These are phyloP conservation scores for Strobilomyces dryophilus DNA, from an alignment of 768 basidiomycete species.

Conservation along the genomic window DNA sequence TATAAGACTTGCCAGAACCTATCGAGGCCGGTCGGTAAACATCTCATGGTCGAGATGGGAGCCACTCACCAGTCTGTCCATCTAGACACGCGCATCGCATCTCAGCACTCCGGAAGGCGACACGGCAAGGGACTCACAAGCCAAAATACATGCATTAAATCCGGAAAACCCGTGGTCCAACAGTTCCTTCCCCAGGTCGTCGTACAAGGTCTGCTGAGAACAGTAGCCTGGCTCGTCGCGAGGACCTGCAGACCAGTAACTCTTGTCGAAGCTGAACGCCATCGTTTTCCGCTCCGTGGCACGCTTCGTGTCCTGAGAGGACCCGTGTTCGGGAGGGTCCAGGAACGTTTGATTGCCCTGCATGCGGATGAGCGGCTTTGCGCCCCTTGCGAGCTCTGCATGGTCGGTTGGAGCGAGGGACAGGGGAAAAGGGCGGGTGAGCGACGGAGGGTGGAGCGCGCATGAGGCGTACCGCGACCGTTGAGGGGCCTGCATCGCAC, in stretches of 20 bases:
- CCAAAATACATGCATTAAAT: conserved; percentile 98
- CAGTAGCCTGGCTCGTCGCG: conserved; percentile 89
- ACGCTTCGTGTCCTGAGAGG: conserved; percentile 65
- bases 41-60: background rate
- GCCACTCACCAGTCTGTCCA: conserved; percentile 79
- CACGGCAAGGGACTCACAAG: conserved; percentile 64
- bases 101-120: background rate
- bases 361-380: conserved; percentile 94
- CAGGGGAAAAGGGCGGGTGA: background rate
- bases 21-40: conserved; percentile 6
- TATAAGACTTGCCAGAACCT: conserved; percentile 93
- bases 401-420: conserved; percentile 4
- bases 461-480: conserved; percentile 65
- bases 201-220: conserved; percentile 90
- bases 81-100: conserved; percentile 29
- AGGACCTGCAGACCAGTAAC: conserved; percentile 93
- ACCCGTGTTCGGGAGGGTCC: conserved; percentile 81
- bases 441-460: conserved; percentile 4
- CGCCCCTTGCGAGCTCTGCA: conserved; percentile 87
- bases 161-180: conserved; percentile 94
- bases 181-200: conserved; percentile 91
- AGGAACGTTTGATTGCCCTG: conserved; percentile 88
- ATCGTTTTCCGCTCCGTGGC: conserved; percentile 88
- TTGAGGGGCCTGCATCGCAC: conserved; percentile 97
- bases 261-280: conserved; percentile 94